A percentile compares a stretch with the other conserved stretches of the same genome.
These are phyloP conservation scores for Sabuloglossum arenarium DNA, from an alignment of 495 filamentous ascomycete genomes.

Conservation along the genomic window DNA sequence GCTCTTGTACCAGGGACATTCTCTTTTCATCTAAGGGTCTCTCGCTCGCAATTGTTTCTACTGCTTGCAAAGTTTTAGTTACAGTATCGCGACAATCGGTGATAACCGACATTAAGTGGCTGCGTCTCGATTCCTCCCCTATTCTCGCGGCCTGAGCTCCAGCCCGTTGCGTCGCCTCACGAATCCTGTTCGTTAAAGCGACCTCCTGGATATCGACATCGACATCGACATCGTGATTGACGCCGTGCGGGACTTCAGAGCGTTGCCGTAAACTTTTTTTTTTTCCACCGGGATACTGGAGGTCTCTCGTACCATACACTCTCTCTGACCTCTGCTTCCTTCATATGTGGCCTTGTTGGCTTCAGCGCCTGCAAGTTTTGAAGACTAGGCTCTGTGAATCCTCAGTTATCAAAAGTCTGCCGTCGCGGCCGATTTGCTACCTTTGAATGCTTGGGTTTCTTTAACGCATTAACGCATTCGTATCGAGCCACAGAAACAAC, in stretches of 20 bases:
- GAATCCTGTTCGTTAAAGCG: background rate
- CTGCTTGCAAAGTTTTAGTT: background rate
- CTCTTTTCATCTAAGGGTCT: background rate
- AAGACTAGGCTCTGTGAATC: background rate
- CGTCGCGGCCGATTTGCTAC: background rate
- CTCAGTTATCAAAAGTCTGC: background rate
- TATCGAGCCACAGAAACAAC: background rate
- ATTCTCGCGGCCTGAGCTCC: background rate
- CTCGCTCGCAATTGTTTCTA: background rate
- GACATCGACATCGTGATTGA: too few species aligned
- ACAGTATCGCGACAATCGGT: background rate
- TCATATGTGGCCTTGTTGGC: background rate
- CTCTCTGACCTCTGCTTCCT: background rate
- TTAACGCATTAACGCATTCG: too few species aligned
- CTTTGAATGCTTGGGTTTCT: background rate
- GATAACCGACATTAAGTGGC: background rate
- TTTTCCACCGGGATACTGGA: background rate
- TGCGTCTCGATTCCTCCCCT: background rate
- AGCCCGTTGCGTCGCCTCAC: background rate
- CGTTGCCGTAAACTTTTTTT: background rate
- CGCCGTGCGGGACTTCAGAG: background rate
- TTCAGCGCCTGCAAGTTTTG: background rate
- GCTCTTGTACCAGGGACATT: background rate
- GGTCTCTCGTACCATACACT: background rate
- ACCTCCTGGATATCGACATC: too few species aligned